A percentile compares a stretch with the other conserved stretches of the same genome.
Evolutionary conservation across 2,329 filamentous ascomycete genomes (phyloP).

Genomic region (Tetracladium maxilliforme): DNA sequence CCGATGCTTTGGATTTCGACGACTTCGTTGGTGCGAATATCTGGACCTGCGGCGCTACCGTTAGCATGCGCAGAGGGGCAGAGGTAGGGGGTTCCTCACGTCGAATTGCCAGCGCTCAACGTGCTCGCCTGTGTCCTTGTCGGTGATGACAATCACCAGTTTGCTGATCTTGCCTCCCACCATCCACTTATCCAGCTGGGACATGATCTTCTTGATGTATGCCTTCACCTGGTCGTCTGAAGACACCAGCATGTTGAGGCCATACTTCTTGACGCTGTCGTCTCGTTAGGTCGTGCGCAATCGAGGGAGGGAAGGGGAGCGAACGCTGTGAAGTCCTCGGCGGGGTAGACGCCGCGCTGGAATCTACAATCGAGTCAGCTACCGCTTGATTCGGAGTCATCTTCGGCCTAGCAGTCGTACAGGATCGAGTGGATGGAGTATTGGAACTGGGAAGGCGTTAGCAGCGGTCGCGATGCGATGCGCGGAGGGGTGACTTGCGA

Average conservation of each 20-base stretch:
- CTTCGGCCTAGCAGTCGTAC: slow-evolving; percentile 32
- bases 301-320: slow-evolving; percentile 15
- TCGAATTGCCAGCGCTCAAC: slow-evolving; percentile 98
- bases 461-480: neutral
- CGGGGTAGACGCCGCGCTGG: slow-evolving; percentile 74
- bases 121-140: slow-evolving; percentile 92
- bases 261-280: slow-evolving; percentile 88
- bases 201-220: slow-evolving; percentile 99
- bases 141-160: slow-evolving; percentile 89
- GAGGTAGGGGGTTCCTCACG: slow-evolving; percentile 37
- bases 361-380: slow-evolving; percentile 38
- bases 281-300: neutral
- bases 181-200: slow-evolving; percentile 97
- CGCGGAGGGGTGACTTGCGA: slow-evolving; percentile 42
- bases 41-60: slow-evolving; percentile 16
- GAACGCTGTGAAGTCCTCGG: slow-evolving; percentile 90
- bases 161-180: slow-evolving; percentile 92
- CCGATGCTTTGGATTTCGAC: slow-evolving; percentile 16
- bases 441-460: slow-evolving; percentile 51
- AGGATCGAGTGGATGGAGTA: slow-evolving; percentile 97
- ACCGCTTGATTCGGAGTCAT: neutral
- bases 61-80: neutral
- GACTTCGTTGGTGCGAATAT: slow-evolving; percentile 21
- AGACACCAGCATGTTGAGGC: slow-evolving; percentile 70
- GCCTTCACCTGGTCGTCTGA: slow-evolving; percentile 96